Percentiles rank a stretch among this genome's conserved stretches.
phyloP scores from a whole-genome alignment of 176 grass and related monocot species.

The Areca catechu region DNA sequence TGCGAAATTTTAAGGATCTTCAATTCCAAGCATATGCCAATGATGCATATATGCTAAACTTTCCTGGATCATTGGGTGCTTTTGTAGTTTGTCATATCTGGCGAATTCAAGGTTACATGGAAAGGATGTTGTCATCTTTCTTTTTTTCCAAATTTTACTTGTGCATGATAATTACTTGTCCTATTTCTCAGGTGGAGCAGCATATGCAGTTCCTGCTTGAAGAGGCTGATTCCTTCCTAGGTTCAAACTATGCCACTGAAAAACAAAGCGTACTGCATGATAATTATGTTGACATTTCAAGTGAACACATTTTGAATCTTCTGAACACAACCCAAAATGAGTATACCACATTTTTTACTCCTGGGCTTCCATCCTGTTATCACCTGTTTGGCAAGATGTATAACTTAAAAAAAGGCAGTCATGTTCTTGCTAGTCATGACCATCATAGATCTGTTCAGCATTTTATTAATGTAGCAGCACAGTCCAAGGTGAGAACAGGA shows the following conservation, averaged over 20 bases:
- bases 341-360: background rate
- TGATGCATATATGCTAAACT: no score
- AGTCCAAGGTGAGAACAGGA: background rate
- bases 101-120: no score
- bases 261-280: background rate
- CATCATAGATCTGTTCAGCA: background rate
- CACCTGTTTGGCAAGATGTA: background rate
- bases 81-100: no score
- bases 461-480: background rate
- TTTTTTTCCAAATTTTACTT: no score
- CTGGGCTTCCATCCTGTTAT: background rate
- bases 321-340: conserved; percentile 2
- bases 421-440: background rate
- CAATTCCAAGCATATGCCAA: no score
- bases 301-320: background rate
- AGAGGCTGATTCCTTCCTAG: background rate
- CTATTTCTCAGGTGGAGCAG: background rate
- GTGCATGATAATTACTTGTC: no score
- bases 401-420: background rate
- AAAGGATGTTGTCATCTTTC: no score
- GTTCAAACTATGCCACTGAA: background rate
- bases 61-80: no score
- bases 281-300: no score
- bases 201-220: background rate
- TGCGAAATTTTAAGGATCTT: no score